These are phyloP conservation scores for Boletus pseudopeckii DNA, from an alignment of 768 basidiomycete genomes.

Conservation along the genomic window DNA sequence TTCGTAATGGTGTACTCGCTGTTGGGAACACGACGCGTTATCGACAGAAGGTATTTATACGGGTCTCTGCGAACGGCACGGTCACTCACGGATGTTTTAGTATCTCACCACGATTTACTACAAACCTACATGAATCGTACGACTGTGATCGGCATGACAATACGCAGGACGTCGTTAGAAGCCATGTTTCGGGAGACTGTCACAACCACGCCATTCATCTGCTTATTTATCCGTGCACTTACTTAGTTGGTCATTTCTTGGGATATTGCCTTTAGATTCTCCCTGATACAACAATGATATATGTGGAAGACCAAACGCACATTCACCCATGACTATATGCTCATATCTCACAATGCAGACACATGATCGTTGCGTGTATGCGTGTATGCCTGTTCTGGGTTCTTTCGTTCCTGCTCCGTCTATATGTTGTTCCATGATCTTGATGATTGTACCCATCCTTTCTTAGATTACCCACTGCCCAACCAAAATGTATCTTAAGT, in stretches of 20 bases:
- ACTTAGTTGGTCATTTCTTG: constrained; percentile 26
- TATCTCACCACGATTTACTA: constrained; percentile 86
- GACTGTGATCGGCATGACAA: constrained; percentile 11
- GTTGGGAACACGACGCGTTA: constrained; percentile 92
- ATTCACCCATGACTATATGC: constrained; percentile 17
- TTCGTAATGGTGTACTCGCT: constrained; percentile 88
- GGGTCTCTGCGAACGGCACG: constrained; percentile 1
- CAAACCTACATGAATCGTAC: constrained; percentile 52
- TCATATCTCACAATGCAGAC: constrained; percentile 3
- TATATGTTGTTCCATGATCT: constrained; percentile 17
- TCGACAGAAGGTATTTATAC: constrained; percentile 69
- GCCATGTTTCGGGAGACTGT: constrained; percentile 11
- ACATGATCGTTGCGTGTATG: constrained; percentile 5
- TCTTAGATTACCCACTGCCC: constrained; percentile 19
- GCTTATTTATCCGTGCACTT: constrained; percentile 27
- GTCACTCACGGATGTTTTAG: constrained; percentile 37
- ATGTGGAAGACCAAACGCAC: constrained; percentile 18
- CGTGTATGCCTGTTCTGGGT: constrained; percentile 11
- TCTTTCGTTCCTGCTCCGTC: constrained; percentile 8
- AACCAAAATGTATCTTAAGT: constrained; percentile 17
- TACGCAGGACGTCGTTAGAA: constrained; percentile 28
- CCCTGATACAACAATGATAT: constrained; percentile 20
- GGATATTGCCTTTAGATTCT: constrained; percentile 26
- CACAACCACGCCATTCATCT: constrained; percentile 11
- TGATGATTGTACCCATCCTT: constrained; percentile 14